These are phyloP conservation scores for Saksenaea oblongispora DNA, from an alignment of 371 early-diverging fungal genomes.

Conservation along the genomic window DNA sequence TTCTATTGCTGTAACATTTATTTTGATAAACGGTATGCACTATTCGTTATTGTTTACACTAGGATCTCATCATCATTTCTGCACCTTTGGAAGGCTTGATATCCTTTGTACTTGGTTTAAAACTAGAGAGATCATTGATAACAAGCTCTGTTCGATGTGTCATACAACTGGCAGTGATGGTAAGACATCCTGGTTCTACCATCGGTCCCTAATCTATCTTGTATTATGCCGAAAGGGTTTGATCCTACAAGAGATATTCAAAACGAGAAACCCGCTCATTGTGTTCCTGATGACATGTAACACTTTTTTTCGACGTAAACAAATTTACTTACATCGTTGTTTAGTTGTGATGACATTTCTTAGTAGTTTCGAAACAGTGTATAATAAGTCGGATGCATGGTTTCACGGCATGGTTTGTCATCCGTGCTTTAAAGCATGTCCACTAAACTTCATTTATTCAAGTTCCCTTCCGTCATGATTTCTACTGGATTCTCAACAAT, in stretches of 20 bases:
- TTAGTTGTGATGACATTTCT: slow-evolving; percentile 41
- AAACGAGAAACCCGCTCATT: slow-evolving; percentile 46
- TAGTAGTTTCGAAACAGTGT: slow-evolving; percentile 55
- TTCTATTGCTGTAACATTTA: slow-evolving; percentile 48
- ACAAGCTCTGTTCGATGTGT: slow-evolving; percentile 62
- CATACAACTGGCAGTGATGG: slow-evolving; percentile 66
- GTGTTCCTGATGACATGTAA: slow-evolving; percentile 58
- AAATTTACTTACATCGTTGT: neutral
- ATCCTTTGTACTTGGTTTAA: slow-evolving; percentile 58
- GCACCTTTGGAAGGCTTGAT: slow-evolving; percentile 42
- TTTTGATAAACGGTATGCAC: slow-evolving; percentile 46
- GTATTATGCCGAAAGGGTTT: slow-evolving; percentile 38
- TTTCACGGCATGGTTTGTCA: slow-evolving; percentile 50
- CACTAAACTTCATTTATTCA: neutral
- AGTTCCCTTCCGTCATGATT: slow-evolving; percentile 48
- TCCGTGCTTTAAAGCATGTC: neutral
- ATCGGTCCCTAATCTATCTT: neutral
- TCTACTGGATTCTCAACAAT: slow-evolving; percentile 47
- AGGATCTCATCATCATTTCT: neutral
- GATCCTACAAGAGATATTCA: slow-evolving; percentile 62
- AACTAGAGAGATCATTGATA: slow-evolving; percentile 58
- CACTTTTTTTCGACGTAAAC: slow-evolving; percentile 8
- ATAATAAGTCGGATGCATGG: slow-evolving; percentile 49
- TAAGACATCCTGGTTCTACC: slow-evolving; percentile 10
- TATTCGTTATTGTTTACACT: neutral